Evolutionary conservation across 2,329 filamentous ascomycete genomes (phyloP), one percentile per base, ranked within the genome.

Genomic region (Pseudocercospora vitis): DNA sequence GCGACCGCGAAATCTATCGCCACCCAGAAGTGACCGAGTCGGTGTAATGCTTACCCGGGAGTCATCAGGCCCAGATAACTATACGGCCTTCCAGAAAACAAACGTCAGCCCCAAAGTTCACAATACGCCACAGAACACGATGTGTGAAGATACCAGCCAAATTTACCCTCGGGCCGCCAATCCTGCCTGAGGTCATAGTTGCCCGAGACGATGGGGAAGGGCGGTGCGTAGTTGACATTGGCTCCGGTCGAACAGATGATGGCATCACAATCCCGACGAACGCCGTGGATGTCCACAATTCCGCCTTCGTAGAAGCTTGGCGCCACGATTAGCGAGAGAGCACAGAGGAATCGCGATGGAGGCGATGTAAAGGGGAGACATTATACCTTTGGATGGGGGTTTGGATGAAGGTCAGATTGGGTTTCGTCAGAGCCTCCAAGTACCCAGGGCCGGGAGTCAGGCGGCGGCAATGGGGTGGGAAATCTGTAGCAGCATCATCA

Each of bases 371-470:
- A n/a, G n/a, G n/a, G n/a, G n/a, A n/a, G n/a, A n/a, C n/a, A 28
- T 32, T 51, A 12, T 37, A 60, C 56, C 58, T 53, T 29, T 64
- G 60, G 51, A 79, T 74, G 1, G 65, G 68, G 12, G 71, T 72
- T 40, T 71, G 71, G 12, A 78, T 70, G 4, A 72, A 70, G n/a
- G 69, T 63, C 3, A 80, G 75, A 42, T 81, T 80, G 8, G 70
- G 66, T 48, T 73, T 58, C 2, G 67, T 67, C 32, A 79, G 65
- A 71, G 78, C 74, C 60, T 80, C 76, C 7, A 81, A 72, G 59
- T 78, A 81, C 0, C 78, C 78, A 16, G 76, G 0, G 78, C 78
- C 42, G 0, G 78, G 79, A 0, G 78, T 61, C n/a, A 61, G 67
- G 3, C 78, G 69, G 7, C 77, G 68, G 53, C 77, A 80, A 1